Base-by-base conservation (phyloP, 768 basidiomycete species). In the Ramaria sp. region DNA sequence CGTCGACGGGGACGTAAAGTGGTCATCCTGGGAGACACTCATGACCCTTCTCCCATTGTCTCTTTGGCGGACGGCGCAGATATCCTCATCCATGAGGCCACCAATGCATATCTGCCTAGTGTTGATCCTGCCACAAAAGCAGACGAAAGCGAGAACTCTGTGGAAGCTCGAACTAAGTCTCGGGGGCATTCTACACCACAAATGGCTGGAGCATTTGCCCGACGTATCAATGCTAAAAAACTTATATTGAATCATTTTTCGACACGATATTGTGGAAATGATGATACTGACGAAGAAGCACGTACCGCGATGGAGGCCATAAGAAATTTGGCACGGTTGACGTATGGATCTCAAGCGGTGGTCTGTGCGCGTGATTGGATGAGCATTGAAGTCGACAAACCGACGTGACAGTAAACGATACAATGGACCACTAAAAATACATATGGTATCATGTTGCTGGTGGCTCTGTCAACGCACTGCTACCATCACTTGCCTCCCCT, bases 401-500 rank as follows among this genome's bases (percentile, higher is more conserved):
- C 55, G 38, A 42, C 45, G 62, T 62, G 64, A 52, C 54, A 57
- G 59, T 52, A 66, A 63, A 43, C 57, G 53, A 31, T 50, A 54
- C 49, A 39, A 47, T 59, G 54, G 55, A 51, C 43, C 33, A 51
- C 48, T 54, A 58, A 53, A 43, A 34, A 61, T 47, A 51, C 49
- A 27, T 49, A 48, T 48, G 37, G 53, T 55, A 54, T 72, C 60
- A 72, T 51, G 75, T 74, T 63, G 88, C 85, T 59, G 88, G 87
- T 54, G 80, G 82, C 41, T 88, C 88, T 20, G 88, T 86, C 53
- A 89, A 73, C 61, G 80, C 82, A 64, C 86, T 90, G 63, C 86
- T 88, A 41, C 77, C 75, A 64, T 90, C 88, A 57, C 85, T 89
- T 37, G 89, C 88, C 68, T 91, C 89, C 24, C 89, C 89, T 70